Base-by-base conservation (phyloP, 768 basidiomycete species). In the Lanmaoa rubissima region DNA sequence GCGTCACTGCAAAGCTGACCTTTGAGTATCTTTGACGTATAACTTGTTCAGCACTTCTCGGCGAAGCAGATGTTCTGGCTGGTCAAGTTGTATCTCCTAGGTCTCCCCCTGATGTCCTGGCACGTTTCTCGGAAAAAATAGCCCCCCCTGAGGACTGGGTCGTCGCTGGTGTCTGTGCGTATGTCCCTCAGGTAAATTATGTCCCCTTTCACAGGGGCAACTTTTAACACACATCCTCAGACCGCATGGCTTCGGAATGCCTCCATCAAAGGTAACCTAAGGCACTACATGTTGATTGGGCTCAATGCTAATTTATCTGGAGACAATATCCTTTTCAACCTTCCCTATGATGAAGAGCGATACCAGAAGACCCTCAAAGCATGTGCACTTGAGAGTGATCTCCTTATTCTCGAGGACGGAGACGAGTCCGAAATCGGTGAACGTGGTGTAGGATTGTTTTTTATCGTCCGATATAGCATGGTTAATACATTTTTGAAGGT, bases 361-460 rank as follows among this genome's bases (percentile, higher is more conserved):
- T 95, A 96, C 64, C 76, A 82, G 56, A 81, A 81, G 61, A 93
- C 92, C 8, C 74, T 96, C 7, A 85, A 91, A 70, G 90, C 85
- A 43, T 84, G 83, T 57, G 90, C 91, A 1, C 76, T 94, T 21
- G 74, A 86, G 21, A 82, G 77, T 53, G 92, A 94, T 65, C 76
- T 94, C 35, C 82, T 85, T 48, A 92, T 94, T 53, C 75, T 94
- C 16, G 92, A 94, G 67, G 92, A 94, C 63, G 90, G 92, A 1
- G 92, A 94, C 61, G 86, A 90, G 61, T 85, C 90, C 0, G 92
- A 94, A 70, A 92, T 93, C 53, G 91, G 91, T 19, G 91, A 93
- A 75, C 85, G 89, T 34, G 91, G 91, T 26, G 90, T 90, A 66
- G 14, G 71, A 24, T 28, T 19, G 4, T 42, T 54, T 24, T 58